Evolutionary conservation across 768 basidiomycete genomes (phyloP), one percentile per base, ranked within the genome.

Genomic region (Leccinum subtestaceum): DNA sequence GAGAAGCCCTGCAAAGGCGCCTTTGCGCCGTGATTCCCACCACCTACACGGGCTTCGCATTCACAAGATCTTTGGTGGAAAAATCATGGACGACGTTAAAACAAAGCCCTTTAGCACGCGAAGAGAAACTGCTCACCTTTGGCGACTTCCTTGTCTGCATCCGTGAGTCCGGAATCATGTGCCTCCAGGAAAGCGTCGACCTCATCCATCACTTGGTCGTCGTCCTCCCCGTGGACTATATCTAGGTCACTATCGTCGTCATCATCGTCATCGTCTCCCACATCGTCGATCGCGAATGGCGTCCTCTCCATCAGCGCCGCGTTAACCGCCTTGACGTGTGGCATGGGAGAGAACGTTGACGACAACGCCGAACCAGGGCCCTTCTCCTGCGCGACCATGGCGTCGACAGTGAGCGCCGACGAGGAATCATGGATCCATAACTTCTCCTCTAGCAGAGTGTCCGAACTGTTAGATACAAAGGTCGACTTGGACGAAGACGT

Each of bases 211-310:
- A 95, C 92, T 58, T 84, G 85, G 61, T 88, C 87, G 57, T 88
- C 87, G 49, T 84, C 86, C 52, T 80, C 84, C 13, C 76, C 77
- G 27, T 83, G 85, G 5, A 80, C 84, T 29, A 76, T 74, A 8
- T 75, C 77, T 7, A 82, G 75, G 71, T 86, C 75, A 70, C 87
- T 74, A 27, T 49, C 48, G 11, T 91, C 89, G 1, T 87, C 87
- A 27, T 89, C 90, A 58, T 88, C 87, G 31, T 89, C 91, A 59
- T 88, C 69, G 11, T 70, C 70, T 54, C 86, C 88, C 4, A 88
- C 92, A 73, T 95, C 93, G 68, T 99, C 97, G 60, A 98, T 97
- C n/a, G 93, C 93, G 71, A 99, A 99, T 63, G 89, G 88, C 25
- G 93, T 94, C 46, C 96, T 80, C 70, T 96, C 91, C 88, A 95